Conservation (phyloP, 768 basidiomycete species). For the Butyriboletus loyo region DNA sequence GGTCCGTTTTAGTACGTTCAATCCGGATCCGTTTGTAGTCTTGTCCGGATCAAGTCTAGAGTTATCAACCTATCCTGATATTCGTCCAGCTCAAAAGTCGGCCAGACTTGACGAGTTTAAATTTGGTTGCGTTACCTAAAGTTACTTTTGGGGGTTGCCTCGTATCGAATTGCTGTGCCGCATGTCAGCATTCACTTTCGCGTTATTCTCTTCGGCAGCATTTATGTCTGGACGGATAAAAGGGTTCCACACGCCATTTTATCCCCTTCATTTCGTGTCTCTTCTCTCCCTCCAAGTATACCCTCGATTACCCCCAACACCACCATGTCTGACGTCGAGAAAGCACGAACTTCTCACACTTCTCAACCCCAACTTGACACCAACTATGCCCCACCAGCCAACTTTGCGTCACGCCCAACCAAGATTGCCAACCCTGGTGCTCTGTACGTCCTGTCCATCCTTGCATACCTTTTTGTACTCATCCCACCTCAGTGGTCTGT, state of each 20-base stretch:
- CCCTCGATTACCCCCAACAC: background rate
- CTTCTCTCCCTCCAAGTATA: background rate
- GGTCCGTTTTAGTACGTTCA: no score
- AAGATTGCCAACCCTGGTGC: conserved; percentile 54
- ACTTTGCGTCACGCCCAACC: conserved; percentile 27
- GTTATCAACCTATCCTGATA: no score
- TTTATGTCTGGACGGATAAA: conserved; percentile 16
- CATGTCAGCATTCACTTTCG: conserved; percentile 24
- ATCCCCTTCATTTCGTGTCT: background rate
- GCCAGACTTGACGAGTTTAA: no score
- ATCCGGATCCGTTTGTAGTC: no score
- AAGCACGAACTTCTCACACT: conserved; percentile 22
- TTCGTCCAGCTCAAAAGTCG: no score
- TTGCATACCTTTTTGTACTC: background rate
- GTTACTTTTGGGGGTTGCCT: background rate
- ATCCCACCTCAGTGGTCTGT: conserved; percentile 54
- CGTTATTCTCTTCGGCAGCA: conserved; percentile 12
- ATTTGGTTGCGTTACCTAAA: background rate
- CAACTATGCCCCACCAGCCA: conserved; percentile 15
- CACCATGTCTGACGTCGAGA: conserved; percentile 38
- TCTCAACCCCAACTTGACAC: conserved; percentile 19
- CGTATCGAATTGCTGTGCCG: conserved; percentile 7
- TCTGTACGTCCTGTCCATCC: conserved; percentile 23
- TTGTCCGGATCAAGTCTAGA: no score
- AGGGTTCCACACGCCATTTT: conserved; percentile 1